These are phyloP conservation scores for Raddia distichophylla DNA, from an alignment of 176 grass and related monocot genomes.

Conservation along the genomic window DNA sequence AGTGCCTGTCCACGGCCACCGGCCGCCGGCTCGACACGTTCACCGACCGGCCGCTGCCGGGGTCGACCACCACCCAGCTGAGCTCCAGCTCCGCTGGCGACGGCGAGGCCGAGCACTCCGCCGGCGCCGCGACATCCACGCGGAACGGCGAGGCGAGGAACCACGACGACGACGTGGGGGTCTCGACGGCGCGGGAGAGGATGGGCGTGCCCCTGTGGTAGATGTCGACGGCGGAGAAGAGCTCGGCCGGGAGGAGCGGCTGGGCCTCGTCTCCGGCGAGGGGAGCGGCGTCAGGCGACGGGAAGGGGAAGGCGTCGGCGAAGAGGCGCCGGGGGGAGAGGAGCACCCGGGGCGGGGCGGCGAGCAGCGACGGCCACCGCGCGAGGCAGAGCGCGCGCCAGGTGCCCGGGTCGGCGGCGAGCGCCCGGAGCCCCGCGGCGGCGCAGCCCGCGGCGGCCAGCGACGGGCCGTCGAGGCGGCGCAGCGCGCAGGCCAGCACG, in stretches of 20 bases:
- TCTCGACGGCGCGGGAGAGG: conserved; percentile 49
- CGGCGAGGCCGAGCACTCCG: background rate
- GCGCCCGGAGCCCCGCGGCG: conserved; percentile 33
- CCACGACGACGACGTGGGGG: conserved; percentile 45
- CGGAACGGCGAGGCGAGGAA: conserved; percentile 64
- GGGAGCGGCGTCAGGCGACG: background rate
- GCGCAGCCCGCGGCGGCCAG: conserved; percentile 62
- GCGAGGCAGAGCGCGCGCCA: conserved; percentile 67
- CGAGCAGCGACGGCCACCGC: conserved; percentile 56
- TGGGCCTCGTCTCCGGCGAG: background rate
- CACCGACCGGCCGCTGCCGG: conserved; percentile 17
- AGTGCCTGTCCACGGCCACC: conserved; percentile 59
- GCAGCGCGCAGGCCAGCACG: conserved; percentile 51
- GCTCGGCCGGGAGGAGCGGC: conserved; percentile 14
- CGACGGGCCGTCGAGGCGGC: conserved; percentile 57
- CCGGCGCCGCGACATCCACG: conserved; percentile 49
- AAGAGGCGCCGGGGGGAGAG: conserved; percentile 55
- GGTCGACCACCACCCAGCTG: conserved; percentile 62
- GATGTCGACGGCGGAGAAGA: conserved; percentile 61
- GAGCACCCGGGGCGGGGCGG: conserved; percentile 3
- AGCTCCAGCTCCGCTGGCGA: conserved; percentile 55
- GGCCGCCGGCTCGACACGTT: conserved; percentile 58
- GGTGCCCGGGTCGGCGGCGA: conserved; percentile 47
- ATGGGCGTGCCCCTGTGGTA: conserved; percentile 39
- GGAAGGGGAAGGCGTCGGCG: conserved; percentile 62